Percentiles rank a stretch among this genome's conserved stretches.
Conservation (phyloP, 345 rosid genomes). For the Eucalyptus marginata region DNA sequence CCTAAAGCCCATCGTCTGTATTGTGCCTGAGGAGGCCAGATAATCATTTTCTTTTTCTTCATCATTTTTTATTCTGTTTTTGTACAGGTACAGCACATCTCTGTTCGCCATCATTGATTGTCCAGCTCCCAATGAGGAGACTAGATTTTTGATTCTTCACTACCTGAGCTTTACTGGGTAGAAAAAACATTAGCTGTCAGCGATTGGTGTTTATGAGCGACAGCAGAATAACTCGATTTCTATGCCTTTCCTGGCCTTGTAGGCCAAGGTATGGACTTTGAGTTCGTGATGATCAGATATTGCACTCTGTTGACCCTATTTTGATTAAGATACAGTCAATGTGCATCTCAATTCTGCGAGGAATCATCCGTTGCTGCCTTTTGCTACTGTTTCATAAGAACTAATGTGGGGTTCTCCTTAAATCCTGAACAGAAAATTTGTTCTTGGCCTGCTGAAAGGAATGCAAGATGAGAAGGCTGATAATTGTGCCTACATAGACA, state of each 20-base stretch:
- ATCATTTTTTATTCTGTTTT: not conserved
- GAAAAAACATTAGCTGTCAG: not conserved
- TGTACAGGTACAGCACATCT: not conserved
- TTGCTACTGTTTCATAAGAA: not conserved
- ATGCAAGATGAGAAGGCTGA: not conserved
- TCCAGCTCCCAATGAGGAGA: not conserved
- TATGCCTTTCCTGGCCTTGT: not conserved
- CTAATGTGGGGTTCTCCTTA: not conserved
- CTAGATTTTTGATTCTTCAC: not conserved
- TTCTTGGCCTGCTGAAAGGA: not conserved
- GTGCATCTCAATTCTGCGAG: not conserved
- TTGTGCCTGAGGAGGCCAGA: not conserved
- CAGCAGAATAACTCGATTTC: not conserved
- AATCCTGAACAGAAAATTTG: not conserved
- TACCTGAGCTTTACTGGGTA: not conserved
- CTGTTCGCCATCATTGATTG: not conserved
- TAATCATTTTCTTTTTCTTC: not conserved
- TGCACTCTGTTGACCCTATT: not conserved
- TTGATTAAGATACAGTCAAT: not conserved
- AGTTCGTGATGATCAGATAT: not conserved
- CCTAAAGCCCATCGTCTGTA: not conserved
- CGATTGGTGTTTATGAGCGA: not conserved
- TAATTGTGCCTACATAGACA: not conserved
- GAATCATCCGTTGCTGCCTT: not conserved
- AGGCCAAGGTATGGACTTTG: not conserved